Evolutionary conservation across 1,139 yeast species (phyloP).

Genomic region (Pichia sp.): DNA sequence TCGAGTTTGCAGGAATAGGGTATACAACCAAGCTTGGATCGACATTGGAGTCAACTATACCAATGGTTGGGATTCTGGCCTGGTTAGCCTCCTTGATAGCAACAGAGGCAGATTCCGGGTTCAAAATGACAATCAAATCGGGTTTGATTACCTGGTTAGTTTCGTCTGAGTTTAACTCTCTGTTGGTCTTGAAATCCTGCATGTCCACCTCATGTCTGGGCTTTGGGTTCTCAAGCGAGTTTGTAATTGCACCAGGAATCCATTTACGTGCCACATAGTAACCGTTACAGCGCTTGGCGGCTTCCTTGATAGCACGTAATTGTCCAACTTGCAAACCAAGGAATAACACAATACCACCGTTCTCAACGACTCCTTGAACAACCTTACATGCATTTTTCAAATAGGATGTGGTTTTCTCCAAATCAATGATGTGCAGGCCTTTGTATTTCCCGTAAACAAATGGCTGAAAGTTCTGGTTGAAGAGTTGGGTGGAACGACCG

Average conservation of each 20-base stretch:
- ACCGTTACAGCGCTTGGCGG: slow-evolving; percentile 74
- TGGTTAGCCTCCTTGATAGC: slow-evolving; percentile 79
- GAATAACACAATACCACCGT: slow-evolving; percentile 80
- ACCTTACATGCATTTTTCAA: slow-evolving; percentile 79
- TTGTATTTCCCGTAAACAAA: slow-evolving; percentile 83
- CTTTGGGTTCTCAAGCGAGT: slow-evolving; percentile 72
- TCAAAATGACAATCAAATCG: slow-evolving; percentile 78
- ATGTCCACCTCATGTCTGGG: slow-evolving; percentile 64
- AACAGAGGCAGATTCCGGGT: slow-evolving; percentile 83
- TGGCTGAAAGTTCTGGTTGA: slow-evolving; percentile 85
- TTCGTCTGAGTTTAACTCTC: slow-evolving; percentile 48
- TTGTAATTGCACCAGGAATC: slow-evolving; percentile 94
- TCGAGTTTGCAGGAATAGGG: slow-evolving; percentile 96
- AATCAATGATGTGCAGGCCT: slow-evolving; percentile 83
- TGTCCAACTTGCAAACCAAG: slow-evolving; percentile 85
- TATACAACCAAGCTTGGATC: slow-evolving; percentile 88
- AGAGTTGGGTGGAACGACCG: slow-evolving; percentile 79
- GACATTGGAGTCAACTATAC: slow-evolving; percentile 87
- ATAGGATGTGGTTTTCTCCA: slow-evolving; percentile 72
- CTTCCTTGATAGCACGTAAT: slow-evolving; percentile 67
- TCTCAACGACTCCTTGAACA: slow-evolving; percentile 71
- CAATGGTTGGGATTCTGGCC: slow-evolving; percentile 86
- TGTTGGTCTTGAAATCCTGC: slow-evolving; percentile 56
- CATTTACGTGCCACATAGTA: slow-evolving; percentile 81
- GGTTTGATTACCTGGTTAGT: slow-evolving; percentile 61